Conservation (phyloP, 2,329 filamentous ascomycete genomes). For the Fusarium nanum region DNA sequence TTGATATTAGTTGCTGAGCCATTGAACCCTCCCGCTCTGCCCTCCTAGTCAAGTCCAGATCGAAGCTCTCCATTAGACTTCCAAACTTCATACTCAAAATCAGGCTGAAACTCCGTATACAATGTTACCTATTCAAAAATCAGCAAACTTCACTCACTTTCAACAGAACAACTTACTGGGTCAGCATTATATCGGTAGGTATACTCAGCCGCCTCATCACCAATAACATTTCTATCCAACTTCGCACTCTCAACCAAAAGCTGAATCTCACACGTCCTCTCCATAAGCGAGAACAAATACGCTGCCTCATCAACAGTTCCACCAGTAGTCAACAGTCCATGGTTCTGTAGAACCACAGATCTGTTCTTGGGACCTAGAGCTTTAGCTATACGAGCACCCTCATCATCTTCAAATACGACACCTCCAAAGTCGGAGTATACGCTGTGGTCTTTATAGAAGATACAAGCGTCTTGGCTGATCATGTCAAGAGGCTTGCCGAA, state of each 20-base stretch:
- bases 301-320: conserved; percentile 74
- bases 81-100: conserved; percentile 51
- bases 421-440: conserved; percentile 72
- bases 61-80: conserved; percentile 45
- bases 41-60: conserved; percentile 19
- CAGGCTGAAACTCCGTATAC: conserved; percentile 52
- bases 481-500: conserved; percentile 70
- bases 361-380: conserved; percentile 65
- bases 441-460: conserved; percentile 67
- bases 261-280: conserved; percentile 51
- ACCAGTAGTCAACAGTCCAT: conserved; percentile 73
- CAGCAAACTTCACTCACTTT: not conserved
- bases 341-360: conserved; percentile 70
- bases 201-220: conserved; percentile 55
- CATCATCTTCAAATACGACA: conserved; percentile 70
- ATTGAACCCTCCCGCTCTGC: not conserved
- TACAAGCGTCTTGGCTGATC: conserved; percentile 69
- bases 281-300: conserved; percentile 63
- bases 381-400: conserved; percentile 67
- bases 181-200: conserved; percentile 52
- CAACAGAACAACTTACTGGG: conserved; percentile 34
- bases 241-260: conserved; percentile 48
- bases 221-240: conserved; percentile 46
- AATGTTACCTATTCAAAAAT: conserved; percentile 44
- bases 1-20: not conserved